Base-by-base conservation (phyloP, 169 alveolate genomes). In the Blepharisma undulans region DNA sequence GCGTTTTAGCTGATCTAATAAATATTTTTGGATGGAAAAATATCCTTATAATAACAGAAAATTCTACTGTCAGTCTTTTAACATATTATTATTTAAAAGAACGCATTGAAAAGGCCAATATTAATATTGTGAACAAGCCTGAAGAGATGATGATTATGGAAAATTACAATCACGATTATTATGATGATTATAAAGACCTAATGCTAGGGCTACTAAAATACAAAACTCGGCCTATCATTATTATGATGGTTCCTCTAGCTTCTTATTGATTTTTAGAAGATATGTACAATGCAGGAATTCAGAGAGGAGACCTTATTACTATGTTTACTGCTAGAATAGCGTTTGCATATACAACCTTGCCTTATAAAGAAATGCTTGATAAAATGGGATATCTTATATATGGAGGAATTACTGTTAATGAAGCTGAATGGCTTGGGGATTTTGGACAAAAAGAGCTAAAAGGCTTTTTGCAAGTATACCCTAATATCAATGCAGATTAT, bases 371-470 rank as follows among this genome's bases (percentile, higher is more conserved):
- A 2, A 74, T 25, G 29, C 33, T 74, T 1, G 33, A 25, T 22
- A 74, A 74, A 74, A 74, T 22, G 80, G 19, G 16, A 29, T 18
- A 74, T 0, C 80, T 74, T 78, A 10, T 78, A 32, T 27, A 21
- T 78, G 86, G 86, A 10, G 60, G 61, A 4, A 21, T 78, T 29
- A 8, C 61, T 21, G 29, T 78, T 14, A 27, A 78, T 78, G 25
- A 29, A 21, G 86, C 86, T 78, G 89, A 82, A 8, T 82, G 89
- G 89, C 2, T 32, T 22, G 89, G 89, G 18, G 34, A 22, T 1
- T 82, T 32, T 60, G 89, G 89, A 0, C 32, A 82, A 59, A 30
- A 36, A 2, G 16, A 32, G 29, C 19, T 32, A 0, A 32, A 82
- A 30, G 76, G 33, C 30, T 22, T 82, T 60, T 32, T 48, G 10